Conservation (phyloP, 2,329 filamentous ascomycete genomes). For the Cucurbitaria berberidis region DNA sequence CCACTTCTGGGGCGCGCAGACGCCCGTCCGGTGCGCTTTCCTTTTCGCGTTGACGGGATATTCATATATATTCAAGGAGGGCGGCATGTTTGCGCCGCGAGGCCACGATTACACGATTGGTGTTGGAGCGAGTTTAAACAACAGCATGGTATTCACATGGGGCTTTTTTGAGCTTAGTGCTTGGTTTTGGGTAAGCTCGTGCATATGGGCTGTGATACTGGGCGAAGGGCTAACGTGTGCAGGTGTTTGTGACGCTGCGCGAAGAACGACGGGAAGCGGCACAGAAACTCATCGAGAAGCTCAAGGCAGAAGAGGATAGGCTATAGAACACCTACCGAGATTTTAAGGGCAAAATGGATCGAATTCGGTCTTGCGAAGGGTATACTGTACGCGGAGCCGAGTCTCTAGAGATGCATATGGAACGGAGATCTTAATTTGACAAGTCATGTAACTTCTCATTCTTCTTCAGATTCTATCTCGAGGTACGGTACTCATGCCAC, state of each 20-base stretch:
- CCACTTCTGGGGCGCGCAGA: constrained; percentile 57
- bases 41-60: constrained; percentile 69
- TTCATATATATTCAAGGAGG: constrained; percentile 66
- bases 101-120: constrained; percentile 32
- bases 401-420: too few relatives aligned
- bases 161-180: constrained; percentile 80
- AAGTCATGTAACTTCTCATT: too few relatives aligned
- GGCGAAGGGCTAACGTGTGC: constrained; percentile 4
- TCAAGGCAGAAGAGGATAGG: constrained; percentile 38
- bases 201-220: not conserved
- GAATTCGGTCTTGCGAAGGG: not conserved
- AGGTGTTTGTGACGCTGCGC: constrained; percentile 45
- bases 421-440: too few relatives aligned
- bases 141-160: constrained; percentile 83
- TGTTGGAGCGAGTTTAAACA: constrained; percentile 72
- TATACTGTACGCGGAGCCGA: not conserved
- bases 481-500: too few relatives aligned
- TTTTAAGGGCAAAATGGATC: not conserved
- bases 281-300: constrained; percentile 38
- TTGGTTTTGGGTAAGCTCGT: constrained; percentile 78
- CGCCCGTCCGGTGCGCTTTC: constrained; percentile 70
- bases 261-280: constrained; percentile 45
- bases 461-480: too few relatives aligned
- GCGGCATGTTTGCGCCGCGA: constrained; percentile 51
- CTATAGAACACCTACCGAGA: constrained; percentile 9